Percentiles rank a stretch among this genome's conserved stretches.
Conservation (phyloP, 257 asterid species). For the Cruciata laevipes region DNA sequence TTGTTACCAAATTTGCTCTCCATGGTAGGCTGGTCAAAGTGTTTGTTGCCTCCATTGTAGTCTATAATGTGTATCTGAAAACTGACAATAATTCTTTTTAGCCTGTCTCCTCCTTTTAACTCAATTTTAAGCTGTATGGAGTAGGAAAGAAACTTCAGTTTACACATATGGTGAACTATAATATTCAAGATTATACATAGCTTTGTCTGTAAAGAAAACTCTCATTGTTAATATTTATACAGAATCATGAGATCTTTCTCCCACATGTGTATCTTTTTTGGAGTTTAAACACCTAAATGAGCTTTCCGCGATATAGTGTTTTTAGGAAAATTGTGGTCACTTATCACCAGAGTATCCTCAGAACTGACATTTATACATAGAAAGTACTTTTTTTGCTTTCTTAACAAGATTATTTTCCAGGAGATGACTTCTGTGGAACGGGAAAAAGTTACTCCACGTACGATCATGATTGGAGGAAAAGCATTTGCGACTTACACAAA, state of each 20-base stretch:
- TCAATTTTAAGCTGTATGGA: not conserved
- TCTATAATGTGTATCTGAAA: not conserved
- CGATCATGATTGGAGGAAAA: conserved; percentile 98
- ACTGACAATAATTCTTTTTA: not conserved
- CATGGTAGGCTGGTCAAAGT: not conserved
- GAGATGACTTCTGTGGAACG: conserved; percentile 93
- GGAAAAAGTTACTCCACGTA: conserved; percentile 70
- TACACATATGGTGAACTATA: not conserved
- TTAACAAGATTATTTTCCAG: conserved; percentile 35
- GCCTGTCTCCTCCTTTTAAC: not conserved
- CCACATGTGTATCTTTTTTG: not conserved
- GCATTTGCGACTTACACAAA: conserved; percentile 97
- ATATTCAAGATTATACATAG: not conserved
- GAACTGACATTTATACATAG: not conserved
- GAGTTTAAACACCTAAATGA: not conserved
- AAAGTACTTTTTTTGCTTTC: not conserved
- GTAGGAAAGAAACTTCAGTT: not conserved
- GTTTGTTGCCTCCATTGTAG: conserved; percentile 1
- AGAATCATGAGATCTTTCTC: not conserved
- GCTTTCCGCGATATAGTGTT: not conserved
- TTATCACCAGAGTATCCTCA: not conserved
- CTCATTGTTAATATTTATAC: not conserved
- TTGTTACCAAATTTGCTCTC: conserved; percentile 12
- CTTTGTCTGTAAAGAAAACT: not conserved
- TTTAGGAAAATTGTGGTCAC: not conserved